Evolutionary conservation across 495 filamentous ascomycete species (phyloP).

Genomic region (Hypoxylon perforatum): DNA sequence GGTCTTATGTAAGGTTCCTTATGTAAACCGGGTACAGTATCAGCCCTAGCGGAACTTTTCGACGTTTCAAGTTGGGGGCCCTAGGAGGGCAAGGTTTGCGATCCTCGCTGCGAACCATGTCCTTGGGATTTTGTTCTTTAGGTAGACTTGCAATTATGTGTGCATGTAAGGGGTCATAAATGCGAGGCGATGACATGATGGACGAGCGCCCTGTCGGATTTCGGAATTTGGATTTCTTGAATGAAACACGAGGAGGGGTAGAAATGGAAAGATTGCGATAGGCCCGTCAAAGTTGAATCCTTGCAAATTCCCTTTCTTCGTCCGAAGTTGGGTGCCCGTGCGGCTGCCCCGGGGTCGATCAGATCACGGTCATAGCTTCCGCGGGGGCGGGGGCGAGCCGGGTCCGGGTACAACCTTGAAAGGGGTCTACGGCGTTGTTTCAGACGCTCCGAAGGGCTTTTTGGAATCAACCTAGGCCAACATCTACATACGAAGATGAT

Average conservation of each 20-base stretch:
- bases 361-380: background rate
- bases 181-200: background rate
- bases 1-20: background rate
- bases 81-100: slow-evolving; percentile 1
- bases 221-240: background rate
- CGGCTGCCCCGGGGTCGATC: background rate
- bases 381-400: background rate
- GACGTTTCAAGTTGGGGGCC: background rate
- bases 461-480: no score
- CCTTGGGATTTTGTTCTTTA: background rate
- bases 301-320: background rate
- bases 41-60: background rate
- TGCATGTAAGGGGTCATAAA: background rate
- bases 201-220: background rate
- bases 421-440: background rate
- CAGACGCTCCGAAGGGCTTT: background rate
- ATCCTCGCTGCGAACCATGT: background rate
- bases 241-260: background rate
- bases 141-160: background rate
- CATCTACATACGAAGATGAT: no score
- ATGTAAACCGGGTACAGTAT: background rate
- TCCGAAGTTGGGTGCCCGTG: background rate
- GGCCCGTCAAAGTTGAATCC: background rate
- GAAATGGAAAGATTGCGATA: no score
- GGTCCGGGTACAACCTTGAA: background rate